Evolutionary conservation across 2,329 filamentous ascomycete genomes (phyloP), one percentile per base, ranked within the genome.

Genomic region (Hymenoscyphus salicellus): DNA sequence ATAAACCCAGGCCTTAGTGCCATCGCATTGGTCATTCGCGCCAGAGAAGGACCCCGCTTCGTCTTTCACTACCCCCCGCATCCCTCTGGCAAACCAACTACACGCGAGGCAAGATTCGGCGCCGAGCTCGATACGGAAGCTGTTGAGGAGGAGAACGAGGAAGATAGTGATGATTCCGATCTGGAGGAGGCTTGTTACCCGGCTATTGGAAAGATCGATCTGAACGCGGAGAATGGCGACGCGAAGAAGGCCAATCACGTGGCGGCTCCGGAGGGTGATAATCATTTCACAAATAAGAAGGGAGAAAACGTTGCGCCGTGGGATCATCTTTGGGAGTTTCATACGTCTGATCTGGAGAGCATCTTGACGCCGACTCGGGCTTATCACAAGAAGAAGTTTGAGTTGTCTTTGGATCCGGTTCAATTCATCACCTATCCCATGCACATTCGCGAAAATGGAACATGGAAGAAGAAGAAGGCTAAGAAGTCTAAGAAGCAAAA

Each of bases 51-150:
- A 17, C 90, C 92, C 32, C 86, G 88, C 68, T 89, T 95, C 72
- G 89, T 95, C 72, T 96, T 93, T 77, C 91, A 96, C 77, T 95
- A 95, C 73, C 92, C 92, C n/a, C 84, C 88, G 71, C 78, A 80
- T 72, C 77, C 81, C 69, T 77, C 79, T 63, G 75, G 75, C 38
- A 70, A 77, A 46, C 73, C 77, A 63, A 72, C 76, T 26, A 66
- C 71, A 36, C 60, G 67, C 14, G 65, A 68, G 52, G 63, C 65
- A 14, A 66, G 72, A 55, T 74, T 73, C 43, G 73, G 74, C 30
- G 76, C 75, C 32, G 71, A 78, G 64, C 65, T 78, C 46, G 67
- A 76, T 68, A 63, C 70, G 65, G 59, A 71, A 43, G 58, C 61
- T 23, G 67, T 66, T 57, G 65, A 63, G 16, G 43, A 60, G n/a